A percentile compares a stretch with the other conserved stretches of the same genome.
phyloP scores from a whole-genome alignment of 371 early-diverging fungal species.

The Apophysomyces trapeziformis region DNA sequence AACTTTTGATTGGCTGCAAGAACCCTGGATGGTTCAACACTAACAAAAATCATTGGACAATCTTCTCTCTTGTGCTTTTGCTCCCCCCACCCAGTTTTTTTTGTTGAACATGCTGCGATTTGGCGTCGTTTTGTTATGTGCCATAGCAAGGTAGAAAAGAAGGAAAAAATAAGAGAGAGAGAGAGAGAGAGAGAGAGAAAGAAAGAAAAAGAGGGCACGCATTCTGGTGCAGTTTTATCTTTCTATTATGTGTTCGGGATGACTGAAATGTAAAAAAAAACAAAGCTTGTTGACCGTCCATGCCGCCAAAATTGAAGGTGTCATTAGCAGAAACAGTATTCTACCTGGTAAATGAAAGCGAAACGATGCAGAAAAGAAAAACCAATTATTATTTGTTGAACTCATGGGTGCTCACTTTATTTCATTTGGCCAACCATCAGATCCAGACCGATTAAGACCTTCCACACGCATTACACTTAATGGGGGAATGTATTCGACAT shows the following conservation, averaged over 20 bases:
- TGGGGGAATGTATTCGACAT: conserved; percentile 28
- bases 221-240: too few relatives aligned
- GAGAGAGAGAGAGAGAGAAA: background rate
- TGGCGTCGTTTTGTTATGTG: background rate
- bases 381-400: background rate
- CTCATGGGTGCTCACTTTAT: background rate
- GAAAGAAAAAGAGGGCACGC: too few relatives aligned
- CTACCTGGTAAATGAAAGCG: conserved; percentile 18
- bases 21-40: background rate
- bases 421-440: conserved; percentile 2
- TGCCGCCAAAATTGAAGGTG: conserved; percentile 10
- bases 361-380: too few relatives aligned
- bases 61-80: background rate
- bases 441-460: conserved; percentile 18
- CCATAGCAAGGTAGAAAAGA: background rate
- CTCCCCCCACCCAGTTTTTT: background rate
- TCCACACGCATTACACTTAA: conserved; percentile 27
- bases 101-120: background rate
- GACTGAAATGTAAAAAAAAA: background rate
- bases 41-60: background rate
- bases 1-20: background rate
- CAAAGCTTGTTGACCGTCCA: background rate
- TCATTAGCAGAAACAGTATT: conserved; percentile 19
- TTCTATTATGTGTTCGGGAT: background rate
- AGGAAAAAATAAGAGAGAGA: background rate